A percentile compares a stretch with the other conserved stretches of the same genome.
phyloP scores from a whole-genome alignment of 192 early-diverging fungal species.

The Rhizophlyctis rosea region DNA sequence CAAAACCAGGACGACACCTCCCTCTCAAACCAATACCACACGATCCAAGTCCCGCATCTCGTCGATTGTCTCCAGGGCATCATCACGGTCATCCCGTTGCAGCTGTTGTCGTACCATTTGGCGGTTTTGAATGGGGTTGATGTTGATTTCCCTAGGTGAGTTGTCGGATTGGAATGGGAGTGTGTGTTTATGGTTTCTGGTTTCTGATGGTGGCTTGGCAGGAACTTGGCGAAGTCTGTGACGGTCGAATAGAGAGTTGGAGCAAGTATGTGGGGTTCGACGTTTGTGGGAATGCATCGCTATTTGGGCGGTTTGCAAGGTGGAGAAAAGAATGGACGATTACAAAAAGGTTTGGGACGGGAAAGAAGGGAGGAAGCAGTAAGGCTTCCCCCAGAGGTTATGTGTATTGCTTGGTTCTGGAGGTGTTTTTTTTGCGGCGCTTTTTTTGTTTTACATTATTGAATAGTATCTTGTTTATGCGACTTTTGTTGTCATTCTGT shows the following conservation, averaged over 20 bases:
- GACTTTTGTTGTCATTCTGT: no score
- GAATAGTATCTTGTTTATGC: no score
- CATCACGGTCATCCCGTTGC: conserved; percentile 57
- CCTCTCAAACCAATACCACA: conserved; percentile 28
- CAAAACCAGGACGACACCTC: conserved; percentile 35
- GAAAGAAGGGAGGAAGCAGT: no score
- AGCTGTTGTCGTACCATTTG: conserved; percentile 58
- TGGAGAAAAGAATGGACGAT: no score
- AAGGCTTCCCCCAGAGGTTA: no score
- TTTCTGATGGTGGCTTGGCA: neutral
- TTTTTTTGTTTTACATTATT: no score
- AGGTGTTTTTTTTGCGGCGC: no score
- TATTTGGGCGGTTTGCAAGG: no score
- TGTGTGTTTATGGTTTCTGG: neutral
- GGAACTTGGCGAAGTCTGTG: conserved; percentile 32
- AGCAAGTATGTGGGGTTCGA: no score
- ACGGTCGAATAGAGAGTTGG: conserved; percentile 28
- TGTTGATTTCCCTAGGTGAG: conserved; percentile 96
- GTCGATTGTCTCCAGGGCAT: conserved; percentile 59
- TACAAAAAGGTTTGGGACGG: no score
- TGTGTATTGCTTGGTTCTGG: no score
- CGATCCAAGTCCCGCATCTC: conserved; percentile 51
- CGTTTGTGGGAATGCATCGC: no score
- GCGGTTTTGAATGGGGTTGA: conserved; percentile 86
- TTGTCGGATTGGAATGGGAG: neutral